Evolutionary conservation across 148 eudicot species (phyloP).

Genomic region (Camellia sinensis): DNA sequence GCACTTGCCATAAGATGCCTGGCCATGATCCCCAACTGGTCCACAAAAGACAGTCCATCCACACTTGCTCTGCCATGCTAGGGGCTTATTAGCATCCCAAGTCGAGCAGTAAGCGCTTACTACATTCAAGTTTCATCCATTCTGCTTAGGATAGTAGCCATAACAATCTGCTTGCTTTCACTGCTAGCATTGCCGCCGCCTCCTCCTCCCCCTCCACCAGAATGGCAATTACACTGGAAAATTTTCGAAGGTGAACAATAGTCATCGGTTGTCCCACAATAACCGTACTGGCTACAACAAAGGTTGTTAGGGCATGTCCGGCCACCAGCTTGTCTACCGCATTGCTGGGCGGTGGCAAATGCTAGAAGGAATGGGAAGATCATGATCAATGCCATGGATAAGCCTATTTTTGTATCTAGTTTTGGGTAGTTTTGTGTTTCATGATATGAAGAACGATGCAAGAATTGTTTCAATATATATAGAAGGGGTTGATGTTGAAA

Average conservation of each 20-base stretch:
- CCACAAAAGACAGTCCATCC: conserved; percentile 79
- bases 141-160: conserved; percentile 44
- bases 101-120: conserved; percentile 59
- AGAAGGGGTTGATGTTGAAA: too few species aligned
- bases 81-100: conserved; percentile 51
- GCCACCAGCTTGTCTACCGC: too few species aligned
- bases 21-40: conserved; percentile 51
- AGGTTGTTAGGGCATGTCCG: conserved; percentile 2
- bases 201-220: too few species aligned
- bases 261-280: conserved; percentile 20
- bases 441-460: too few species aligned
- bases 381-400: too few species aligned
- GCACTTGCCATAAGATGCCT: conserved; percentile 50
- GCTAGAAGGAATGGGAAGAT: too few species aligned
- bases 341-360: conserved; percentile 15
- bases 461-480: too few species aligned
- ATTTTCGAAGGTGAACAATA: conserved; percentile 12
- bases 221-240: conserved; percentile 18
- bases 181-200: too few species aligned
- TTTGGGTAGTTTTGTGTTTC: too few species aligned
- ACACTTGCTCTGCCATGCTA: conserved; percentile 37
- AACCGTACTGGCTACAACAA: conserved; percentile 25
- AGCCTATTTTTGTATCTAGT: too few species aligned
- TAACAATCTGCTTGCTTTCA: conserved; percentile 32
- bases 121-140: conserved; percentile 37